Percentiles rank a stretch among this genome's conserved stretches.
Evolutionary conservation across 352 stramenopile genomes (phyloP).

Genomic region (Globisporangium irregulare): DNA sequence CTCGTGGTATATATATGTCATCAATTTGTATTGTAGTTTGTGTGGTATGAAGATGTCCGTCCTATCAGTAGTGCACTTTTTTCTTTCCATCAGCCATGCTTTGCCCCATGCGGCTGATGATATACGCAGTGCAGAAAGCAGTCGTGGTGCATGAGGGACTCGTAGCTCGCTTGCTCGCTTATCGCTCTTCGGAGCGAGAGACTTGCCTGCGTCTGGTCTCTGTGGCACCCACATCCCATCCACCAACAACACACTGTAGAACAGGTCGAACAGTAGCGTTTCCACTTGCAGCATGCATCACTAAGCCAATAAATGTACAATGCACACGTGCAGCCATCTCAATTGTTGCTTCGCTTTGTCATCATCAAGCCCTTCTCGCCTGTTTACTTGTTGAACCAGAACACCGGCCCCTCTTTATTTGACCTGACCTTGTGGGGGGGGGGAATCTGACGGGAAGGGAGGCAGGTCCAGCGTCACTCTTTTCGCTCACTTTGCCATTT

Average conservation of each 20-base stretch:
- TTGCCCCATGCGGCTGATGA: conserved; percentile 45
- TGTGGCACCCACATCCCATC: conserved; percentile 39
- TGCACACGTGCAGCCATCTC: background rate
- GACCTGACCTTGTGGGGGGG: background rate
- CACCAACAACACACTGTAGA: background rate
- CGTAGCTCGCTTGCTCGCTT: conserved; percentile 14
- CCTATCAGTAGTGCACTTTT: conserved; percentile 38
- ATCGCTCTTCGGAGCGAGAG: background rate
- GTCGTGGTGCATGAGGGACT: conserved; percentile 40
- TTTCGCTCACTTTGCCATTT: background rate
- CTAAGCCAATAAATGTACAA: background rate
- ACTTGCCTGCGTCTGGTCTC: conserved; percentile 18
- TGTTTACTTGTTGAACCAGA: background rate
- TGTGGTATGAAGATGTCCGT: background rate
- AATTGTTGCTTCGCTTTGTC: background rate
- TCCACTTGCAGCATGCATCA: background rate
- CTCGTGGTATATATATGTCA: conserved; percentile 26
- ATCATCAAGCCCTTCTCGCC: no score
- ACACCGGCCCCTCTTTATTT: background rate
- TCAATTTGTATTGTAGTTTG: background rate
- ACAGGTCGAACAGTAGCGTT: background rate
- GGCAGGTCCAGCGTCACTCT: background rate
- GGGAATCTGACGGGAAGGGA: background rate
- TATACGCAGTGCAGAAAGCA: conserved; percentile 84
- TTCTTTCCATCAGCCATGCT: conserved; percentile 62